Conservation (phyloP, 2,329 filamentous ascomycete genomes). For the Beauveria asiatica region DNA sequence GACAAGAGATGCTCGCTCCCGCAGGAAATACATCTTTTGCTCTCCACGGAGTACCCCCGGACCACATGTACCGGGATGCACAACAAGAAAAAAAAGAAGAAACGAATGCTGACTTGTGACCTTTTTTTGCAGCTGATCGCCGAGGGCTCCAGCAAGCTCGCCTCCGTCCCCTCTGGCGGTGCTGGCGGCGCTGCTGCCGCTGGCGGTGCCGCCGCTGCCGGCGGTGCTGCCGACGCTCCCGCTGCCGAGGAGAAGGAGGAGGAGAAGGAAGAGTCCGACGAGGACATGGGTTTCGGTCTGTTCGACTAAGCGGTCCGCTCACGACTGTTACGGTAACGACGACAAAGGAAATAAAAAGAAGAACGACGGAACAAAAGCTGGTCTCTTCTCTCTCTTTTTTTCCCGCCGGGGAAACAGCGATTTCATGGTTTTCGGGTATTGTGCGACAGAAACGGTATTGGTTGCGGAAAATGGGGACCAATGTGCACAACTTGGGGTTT, state of each 20-base stretch:
- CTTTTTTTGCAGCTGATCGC: conserved; percentile 63
- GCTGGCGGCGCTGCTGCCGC: conserved; percentile 61
- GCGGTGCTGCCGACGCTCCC: conserved; percentile 49
- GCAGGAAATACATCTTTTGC: background rate
- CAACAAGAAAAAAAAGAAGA: background rate
- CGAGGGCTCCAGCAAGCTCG: conserved; percentile 86
- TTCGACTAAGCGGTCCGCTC: conserved; percentile 53
- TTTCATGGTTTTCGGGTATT: conserved; percentile 24
- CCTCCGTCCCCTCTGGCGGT: conserved; percentile 92
- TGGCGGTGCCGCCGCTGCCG: conserved; percentile 60
- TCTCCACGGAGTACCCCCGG: background rate
- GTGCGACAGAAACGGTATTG: conserved; percentile 4
- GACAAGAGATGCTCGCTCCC: background rate
- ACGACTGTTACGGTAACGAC: conserved; percentile 22
- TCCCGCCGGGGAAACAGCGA: conserved; percentile 25
- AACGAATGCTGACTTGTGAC: conserved; percentile 15
- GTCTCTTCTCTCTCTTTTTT: conserved; percentile 14
- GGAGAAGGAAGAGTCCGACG: conserved; percentile 54
- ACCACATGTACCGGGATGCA: background rate
- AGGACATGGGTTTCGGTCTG: conserved; percentile 70
- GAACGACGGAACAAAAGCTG: conserved; percentile 3
- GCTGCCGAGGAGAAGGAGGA: conserved; percentile 54
- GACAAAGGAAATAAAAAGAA: conserved; percentile 17
- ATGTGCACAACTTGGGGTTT: conserved; percentile 7
- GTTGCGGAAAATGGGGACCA: background rate